Evolutionary conservation across 1,284 basidiomycete genomes (phyloP).

Genomic region (Quambalaria eucalypti): DNA sequence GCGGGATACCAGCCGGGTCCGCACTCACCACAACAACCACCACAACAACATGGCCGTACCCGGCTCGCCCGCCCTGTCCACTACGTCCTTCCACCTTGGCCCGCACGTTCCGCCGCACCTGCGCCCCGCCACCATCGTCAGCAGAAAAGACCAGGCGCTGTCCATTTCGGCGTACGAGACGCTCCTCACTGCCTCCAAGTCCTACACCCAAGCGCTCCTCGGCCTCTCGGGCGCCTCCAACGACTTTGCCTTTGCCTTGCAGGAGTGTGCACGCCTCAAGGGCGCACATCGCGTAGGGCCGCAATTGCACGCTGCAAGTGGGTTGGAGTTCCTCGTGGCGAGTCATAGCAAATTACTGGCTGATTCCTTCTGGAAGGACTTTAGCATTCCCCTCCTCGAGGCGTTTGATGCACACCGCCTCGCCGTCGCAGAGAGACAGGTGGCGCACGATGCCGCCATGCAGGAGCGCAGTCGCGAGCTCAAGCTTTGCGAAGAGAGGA

Average conservation of each 20-base stretch:
- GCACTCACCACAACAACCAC: too few species aligned
- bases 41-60: not conserved
- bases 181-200: conserved; percentile 69
- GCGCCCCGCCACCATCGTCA: conserved; percentile 54
- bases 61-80: not conserved
- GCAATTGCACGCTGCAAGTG: conserved; percentile 48
- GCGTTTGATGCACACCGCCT: conserved; percentile 71
- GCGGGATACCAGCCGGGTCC: too few species aligned
- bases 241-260: conserved; percentile 63
- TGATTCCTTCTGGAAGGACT: conserved; percentile 75
- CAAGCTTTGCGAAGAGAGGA: conserved; percentile 76
- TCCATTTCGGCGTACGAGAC: conserved; percentile 73
- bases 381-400: conserved; percentile 77
- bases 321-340: conserved; percentile 79
- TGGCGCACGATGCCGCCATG: conserved; percentile 37
- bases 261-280: conserved; percentile 40
- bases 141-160: conserved; percentile 65
- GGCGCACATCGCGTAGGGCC: conserved; percentile 36
- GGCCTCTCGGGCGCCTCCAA: conserved; percentile 77
- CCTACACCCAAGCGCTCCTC: conserved; percentile 72
- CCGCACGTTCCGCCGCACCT: not conserved
- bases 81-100: not conserved
- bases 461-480: conserved; percentile 75
- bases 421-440: conserved; percentile 54
- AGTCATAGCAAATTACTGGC: conserved; percentile 87